These are phyloP conservation scores for Raddia distichophylla DNA, from an alignment of 176 grass and related monocot species.

Conservation along the genomic window DNA sequence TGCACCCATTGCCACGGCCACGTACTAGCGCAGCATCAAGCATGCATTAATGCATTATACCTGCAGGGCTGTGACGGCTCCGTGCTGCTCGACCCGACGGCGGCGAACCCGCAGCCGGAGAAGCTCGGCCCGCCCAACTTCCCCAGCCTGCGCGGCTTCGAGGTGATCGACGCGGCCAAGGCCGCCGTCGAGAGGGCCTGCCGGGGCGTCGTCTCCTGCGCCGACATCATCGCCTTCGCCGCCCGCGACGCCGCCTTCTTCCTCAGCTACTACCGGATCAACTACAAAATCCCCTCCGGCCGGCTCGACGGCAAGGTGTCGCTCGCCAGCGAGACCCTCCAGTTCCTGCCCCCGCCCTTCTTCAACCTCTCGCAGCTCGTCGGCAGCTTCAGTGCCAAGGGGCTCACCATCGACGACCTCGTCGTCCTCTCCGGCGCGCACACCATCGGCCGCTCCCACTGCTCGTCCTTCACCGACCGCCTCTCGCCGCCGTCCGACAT, in stretches of 20 bases:
- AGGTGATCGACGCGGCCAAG: conserved; percentile 67
- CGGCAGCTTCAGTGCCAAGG: conserved; percentile 45
- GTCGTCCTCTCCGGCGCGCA: conserved; percentile 59
- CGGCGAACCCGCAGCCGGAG: conserved; percentile 42
- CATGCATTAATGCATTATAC: background rate
- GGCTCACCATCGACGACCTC: conserved; percentile 43
- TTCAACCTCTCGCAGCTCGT: conserved; percentile 34
- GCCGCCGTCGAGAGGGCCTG: conserved; percentile 28
- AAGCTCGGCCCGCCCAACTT: conserved; percentile 49
- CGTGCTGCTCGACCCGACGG: conserved; percentile 49
- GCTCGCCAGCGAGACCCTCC: conserved; percentile 20
- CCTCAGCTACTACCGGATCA: conserved; percentile 30
- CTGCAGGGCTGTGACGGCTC: conserved; percentile 74
- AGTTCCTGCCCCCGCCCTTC: conserved; percentile 6
- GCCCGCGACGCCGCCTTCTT: conserved; percentile 49
- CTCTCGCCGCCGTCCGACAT: conserved; percentile 44
- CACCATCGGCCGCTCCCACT: conserved; percentile 60
- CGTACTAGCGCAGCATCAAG: too few species aligned
- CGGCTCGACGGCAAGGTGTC: conserved; percentile 57
- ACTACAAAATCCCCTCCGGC: conserved; percentile 27
- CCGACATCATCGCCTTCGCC: conserved; percentile 60
- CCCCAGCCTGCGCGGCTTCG: conserved; percentile 59
- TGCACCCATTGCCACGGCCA: too few species aligned
- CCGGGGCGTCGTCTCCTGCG: conserved; percentile 45
- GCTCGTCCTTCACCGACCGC: conserved; percentile 50